Percentiles rank a stretch among this genome's conserved stretches.
These are phyloP conservation scores for Neospora caninum DNA, from an alignment of 169 alveolate species.

Conservation along the genomic window DNA sequence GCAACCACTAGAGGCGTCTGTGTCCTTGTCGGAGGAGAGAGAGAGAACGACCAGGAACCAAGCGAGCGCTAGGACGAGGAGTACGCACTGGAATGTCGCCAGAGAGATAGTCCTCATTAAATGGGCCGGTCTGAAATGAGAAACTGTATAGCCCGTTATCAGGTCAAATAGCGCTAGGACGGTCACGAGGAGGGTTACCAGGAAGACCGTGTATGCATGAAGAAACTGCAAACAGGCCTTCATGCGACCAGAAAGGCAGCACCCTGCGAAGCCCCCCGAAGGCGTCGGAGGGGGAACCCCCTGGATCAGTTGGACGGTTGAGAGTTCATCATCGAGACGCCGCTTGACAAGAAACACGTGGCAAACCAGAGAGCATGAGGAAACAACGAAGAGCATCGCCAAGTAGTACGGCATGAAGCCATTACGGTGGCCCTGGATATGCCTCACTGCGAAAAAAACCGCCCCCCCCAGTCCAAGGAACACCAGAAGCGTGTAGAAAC, in stretches of 20 bases:
- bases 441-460: not conserved
- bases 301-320: not conserved
- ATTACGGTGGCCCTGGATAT: not conserved
- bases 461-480: not conserved
- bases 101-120: not conserved
- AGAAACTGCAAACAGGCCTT: not conserved
- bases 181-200: not conserved
- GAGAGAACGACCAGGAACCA: constrained; percentile 11
- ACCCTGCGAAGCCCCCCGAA: not conserved
- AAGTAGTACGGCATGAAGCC: not conserved
- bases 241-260: not conserved
- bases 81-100: constrained; percentile 1
- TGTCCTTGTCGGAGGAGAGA: not conserved
- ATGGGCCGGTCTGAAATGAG: constrained; percentile 35
- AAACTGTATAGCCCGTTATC: constrained; percentile 5
- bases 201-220: constrained; percentile 29
- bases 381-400: not conserved
- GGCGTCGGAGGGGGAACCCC: not conserved
- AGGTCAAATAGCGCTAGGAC: constrained; percentile 4
- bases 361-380: not conserved
- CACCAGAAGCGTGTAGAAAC: not conserved
- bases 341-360: not conserved
- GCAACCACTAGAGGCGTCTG: not conserved
- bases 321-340: not conserved
- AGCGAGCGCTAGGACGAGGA: not conserved